Evolutionary conservation across 164 flowering plant genomes (phyloP), one percentile per base, ranked within the genome.

Genomic region (Vitis cinerea): DNA sequence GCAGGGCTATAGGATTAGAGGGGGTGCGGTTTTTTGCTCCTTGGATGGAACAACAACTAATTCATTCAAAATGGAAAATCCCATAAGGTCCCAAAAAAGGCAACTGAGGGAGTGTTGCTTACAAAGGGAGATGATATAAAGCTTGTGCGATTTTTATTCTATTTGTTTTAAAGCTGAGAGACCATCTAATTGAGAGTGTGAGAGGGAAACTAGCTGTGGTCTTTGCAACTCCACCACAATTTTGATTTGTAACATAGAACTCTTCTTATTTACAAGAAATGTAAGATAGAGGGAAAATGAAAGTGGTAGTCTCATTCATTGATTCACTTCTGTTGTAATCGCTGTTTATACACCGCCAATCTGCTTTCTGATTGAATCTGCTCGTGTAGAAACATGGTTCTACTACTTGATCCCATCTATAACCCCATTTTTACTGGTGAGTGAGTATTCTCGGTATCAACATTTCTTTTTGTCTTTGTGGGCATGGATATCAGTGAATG

Each of bases 241-340:
- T 89, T 87, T 86, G 88, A 79, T 86, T 83, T 85, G 93, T 89
- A 87, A 74, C 87, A 85, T 89, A 86, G 72, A 70, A 74, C 73
- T 72, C 56, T 14, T 37, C 69, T 72, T 81, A 73, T 77, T 82
- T 77, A 77, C 80, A 81, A 66, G 78, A 81, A 80, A 80, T 79
- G 84, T 85, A 81, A 79, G 79, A 79, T 83, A 85, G 82, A 71
- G 69, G 74, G 69, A 51, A 67, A 78, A 63, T 61, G 58, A 66
- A 72, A 75, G 75, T 74, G 72, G 79, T 76, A 58, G 69, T 69
- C 56, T 37, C 71, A 80, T 81, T 84, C 77, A 76, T 79, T 85
- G 67, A 79, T 74, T 80, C 56, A 63, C 74, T 50, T 66, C 57
- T 67, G 61, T 51, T 61, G 61, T 69, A 19, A 52, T 63, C 49